Conservation (phyloP, 495 filamentous ascomycete genomes). For the Penicillium cinerascens region DNA sequence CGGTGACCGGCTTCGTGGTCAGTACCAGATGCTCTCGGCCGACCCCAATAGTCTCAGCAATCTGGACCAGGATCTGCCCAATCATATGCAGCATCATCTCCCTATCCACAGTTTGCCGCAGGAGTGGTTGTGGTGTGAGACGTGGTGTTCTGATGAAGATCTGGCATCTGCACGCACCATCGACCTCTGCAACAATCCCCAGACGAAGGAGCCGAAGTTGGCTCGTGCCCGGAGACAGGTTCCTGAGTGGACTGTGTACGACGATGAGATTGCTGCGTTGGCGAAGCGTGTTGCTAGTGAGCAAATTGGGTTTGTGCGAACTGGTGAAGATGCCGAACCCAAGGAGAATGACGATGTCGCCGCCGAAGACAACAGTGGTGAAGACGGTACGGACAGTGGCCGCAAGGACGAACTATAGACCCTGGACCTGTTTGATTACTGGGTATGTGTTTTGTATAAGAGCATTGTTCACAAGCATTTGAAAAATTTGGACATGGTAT, state of each 20-base stretch:
- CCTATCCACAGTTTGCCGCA: conserved; percentile 90
- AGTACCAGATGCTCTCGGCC: conserved; percentile 88
- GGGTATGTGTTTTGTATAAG: too few relatives aligned
- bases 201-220: conserved; percentile 98
- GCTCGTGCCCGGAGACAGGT: conserved; percentile 91
- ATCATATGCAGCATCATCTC: conserved; percentile 94
- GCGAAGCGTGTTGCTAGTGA: conserved; percentile 46
- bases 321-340: conserved; percentile 24
- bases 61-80: conserved; percentile 95
- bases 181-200: conserved; percentile 96
- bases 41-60: conserved; percentile 82
- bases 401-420: conserved; percentile 46
- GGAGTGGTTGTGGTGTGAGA: conserved; percentile 99
- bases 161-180: conserved; percentile 80
- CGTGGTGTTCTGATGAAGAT: conserved; percentile 94
- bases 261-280: conserved; percentile 90
- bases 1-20: conserved; percentile 87
- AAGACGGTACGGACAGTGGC: not conserved
- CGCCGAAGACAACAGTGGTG: conserved; percentile 8
- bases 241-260: conserved; percentile 94
- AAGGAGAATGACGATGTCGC: too few relatives aligned
- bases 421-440: not conserved
- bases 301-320: conserved; percentile 23
- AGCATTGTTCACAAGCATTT: too few relatives aligned
- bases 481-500: too few relatives aligned